These are phyloP conservation scores for Teunomyces pallodes DNA, from an alignment of 805 yeast species.

Conservation along the genomic window DNA sequence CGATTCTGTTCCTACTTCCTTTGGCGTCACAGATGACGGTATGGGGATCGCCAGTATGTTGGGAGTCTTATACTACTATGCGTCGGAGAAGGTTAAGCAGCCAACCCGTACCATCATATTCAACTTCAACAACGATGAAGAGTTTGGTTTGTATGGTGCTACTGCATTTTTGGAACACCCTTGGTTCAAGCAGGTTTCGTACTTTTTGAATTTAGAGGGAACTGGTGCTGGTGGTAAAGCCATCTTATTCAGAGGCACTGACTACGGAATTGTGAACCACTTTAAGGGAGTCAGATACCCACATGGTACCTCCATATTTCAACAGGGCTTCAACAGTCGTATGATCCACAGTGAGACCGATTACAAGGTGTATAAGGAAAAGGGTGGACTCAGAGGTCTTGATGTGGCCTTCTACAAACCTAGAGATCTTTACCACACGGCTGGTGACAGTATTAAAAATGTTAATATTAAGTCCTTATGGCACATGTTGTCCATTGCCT, in stretches of 20 bases:
- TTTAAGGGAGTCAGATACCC: conserved; percentile 60
- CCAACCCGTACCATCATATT: conserved; percentile 74
- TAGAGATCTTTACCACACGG: conserved; percentile 79
- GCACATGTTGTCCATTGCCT: conserved; percentile 76
- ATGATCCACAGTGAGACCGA: conserved; percentile 81
- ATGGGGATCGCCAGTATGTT: conserved; percentile 81
- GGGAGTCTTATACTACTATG: conserved; percentile 58
- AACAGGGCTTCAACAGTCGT: conserved; percentile 78
- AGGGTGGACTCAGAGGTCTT: conserved; percentile 72
- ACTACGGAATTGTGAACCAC: conserved; percentile 63
- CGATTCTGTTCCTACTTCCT: conserved; percentile 84
- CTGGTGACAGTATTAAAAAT: conserved; percentile 63
- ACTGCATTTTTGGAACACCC: conserved; percentile 67
- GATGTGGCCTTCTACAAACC: conserved; percentile 90
- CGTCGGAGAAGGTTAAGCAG: conserved; percentile 30
- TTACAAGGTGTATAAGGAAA: conserved; percentile 63
- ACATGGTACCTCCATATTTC: conserved; percentile 76
- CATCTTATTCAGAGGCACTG: conserved; percentile 79
- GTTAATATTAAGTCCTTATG: conserved; percentile 68
- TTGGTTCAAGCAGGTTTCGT: conserved; percentile 60
- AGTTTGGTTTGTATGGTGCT: conserved; percentile 84
- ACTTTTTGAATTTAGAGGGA: conserved; percentile 83
- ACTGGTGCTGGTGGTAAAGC: conserved; percentile 92
- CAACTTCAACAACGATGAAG: conserved; percentile 89
- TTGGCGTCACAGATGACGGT: conserved; percentile 91